Conservation (phyloP, 2,329 filamentous ascomycete genomes). For the Cephalotrichum gorgonifer region DNA sequence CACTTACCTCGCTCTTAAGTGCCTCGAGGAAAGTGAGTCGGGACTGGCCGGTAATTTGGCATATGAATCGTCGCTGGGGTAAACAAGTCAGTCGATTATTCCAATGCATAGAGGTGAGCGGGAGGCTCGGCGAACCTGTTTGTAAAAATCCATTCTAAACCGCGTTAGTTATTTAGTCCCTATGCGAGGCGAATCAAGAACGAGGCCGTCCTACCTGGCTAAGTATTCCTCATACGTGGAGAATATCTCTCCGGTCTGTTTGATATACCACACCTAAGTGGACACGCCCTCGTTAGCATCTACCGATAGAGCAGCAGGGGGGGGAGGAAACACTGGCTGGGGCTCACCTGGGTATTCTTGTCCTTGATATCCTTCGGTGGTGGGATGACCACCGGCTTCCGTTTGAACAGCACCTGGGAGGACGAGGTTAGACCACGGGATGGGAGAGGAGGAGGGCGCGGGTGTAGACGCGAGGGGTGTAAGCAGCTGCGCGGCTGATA, state of each 20-base stretch:
- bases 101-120: neutral
- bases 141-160: constrained; percentile 80
- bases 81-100: constrained; percentile 1
- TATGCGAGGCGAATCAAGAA: neutral
- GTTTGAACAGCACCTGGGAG: constrained; percentile 83
- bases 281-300: neutral
- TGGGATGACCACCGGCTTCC: constrained; percentile 83
- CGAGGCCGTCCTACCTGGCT: constrained; percentile 54
- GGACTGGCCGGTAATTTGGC: constrained; percentile 90
- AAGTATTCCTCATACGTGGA: constrained; percentile 81
- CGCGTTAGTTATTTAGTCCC: constrained; percentile 17
- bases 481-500: neutral
- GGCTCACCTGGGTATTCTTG: constrained; percentile 70
- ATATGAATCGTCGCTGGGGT: constrained; percentile 73
- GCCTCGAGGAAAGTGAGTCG: constrained; percentile 89
- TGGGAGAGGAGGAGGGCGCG: neutral
- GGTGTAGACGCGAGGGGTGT: neutral
- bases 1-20: constrained; percentile 73
- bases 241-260: constrained; percentile 85
- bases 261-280: constrained; percentile 78
- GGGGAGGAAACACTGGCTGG: constrained; percentile 6
- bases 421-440: neutral
- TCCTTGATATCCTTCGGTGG: constrained; percentile 62
- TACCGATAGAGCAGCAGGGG: constrained; percentile 8
- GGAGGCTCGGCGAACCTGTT: constrained; percentile 49